Percentiles rank a stretch among this genome's conserved stretches.
Conservation (phyloP, 108 stramenopile species). For the Aurantiochytrium sp. region DNA sequence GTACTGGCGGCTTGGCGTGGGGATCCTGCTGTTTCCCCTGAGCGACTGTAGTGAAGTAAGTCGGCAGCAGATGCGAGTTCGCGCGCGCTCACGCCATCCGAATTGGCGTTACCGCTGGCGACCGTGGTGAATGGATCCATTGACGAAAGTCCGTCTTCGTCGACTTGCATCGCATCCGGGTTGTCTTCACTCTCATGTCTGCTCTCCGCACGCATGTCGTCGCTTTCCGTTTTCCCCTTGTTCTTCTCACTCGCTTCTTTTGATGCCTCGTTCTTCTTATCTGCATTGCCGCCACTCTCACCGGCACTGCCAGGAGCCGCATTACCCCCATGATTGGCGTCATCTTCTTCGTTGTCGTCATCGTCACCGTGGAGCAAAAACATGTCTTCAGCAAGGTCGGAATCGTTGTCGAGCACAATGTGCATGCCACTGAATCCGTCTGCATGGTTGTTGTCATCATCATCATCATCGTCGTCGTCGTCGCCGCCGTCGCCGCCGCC, state of each 20-base stretch:
- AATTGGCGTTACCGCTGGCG: not conserved
- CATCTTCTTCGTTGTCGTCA: not conserved
- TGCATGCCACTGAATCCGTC: not conserved
- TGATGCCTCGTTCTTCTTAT: not conserved
- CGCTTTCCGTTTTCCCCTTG: not conserved
- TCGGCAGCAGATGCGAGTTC: not conserved
- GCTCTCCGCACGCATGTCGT: not conserved
- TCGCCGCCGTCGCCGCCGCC: not conserved
- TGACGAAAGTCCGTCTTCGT: too few species aligned
- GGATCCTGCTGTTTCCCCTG: not conserved
- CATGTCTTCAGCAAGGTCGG: too few species aligned
- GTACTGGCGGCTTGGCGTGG: too few species aligned
- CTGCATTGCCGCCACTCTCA: not conserved
- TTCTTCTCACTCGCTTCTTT: not conserved
- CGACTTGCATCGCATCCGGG: too few species aligned
- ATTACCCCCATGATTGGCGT: not conserved
- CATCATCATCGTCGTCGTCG: not conserved
- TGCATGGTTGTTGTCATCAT: not conserved
- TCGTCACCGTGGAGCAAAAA: not conserved
- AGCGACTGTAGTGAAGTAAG: not conserved
- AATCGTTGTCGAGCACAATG: too few species aligned
- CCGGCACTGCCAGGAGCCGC: not conserved
- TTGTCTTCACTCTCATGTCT: not conserved
- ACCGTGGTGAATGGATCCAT: not conserved
- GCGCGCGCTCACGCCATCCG: not conserved